These are phyloP conservation scores for Kodamaea sp. DNA, from an alignment of 1,139 yeast species.

Conservation along the genomic window DNA sequence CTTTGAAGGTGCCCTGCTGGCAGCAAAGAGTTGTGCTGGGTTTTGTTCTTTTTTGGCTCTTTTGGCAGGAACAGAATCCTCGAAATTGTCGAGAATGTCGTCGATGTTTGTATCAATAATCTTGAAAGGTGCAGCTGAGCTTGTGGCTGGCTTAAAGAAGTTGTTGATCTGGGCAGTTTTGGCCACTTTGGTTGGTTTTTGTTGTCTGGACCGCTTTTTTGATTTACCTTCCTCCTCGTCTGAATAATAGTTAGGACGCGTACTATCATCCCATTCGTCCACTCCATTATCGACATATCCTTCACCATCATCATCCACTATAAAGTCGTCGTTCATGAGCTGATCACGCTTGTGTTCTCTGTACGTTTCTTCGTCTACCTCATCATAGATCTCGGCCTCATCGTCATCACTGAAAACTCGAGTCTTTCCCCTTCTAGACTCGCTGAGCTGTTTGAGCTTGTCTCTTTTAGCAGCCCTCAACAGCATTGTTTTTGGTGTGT, in stretches of 20 bases:
- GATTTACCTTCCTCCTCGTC: constrained; percentile 48
- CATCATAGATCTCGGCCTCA: constrained; percentile 69
- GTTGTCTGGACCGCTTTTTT: constrained; percentile 30
- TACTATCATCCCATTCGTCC: constrained; percentile 77
- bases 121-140: constrained; percentile 32
- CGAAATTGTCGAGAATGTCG: constrained; percentile 48
- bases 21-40: constrained; percentile 8
- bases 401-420: constrained; percentile 24
- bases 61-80: constrained; percentile 24
- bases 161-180: constrained; percentile 53
- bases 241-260: constrained; percentile 51
- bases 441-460: constrained; percentile 41
- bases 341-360: constrained; percentile 77
- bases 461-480: constrained; percentile 33
- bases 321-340: constrained; percentile 85
- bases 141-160: constrained; percentile 51
- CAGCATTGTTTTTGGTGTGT: constrained; percentile 22
- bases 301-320: constrained; percentile 88
- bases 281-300: constrained; percentile 92
- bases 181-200: constrained; percentile 43
- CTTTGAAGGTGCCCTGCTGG: constrained; percentile 3
- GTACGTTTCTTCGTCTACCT: constrained; percentile 79
- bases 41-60: constrained; percentile 20
- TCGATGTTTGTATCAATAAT: constrained; percentile 40
- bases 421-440: constrained; percentile 41